Conservation (phyloP, 106 monocot species). For the Agapanthus africanus region DNA sequence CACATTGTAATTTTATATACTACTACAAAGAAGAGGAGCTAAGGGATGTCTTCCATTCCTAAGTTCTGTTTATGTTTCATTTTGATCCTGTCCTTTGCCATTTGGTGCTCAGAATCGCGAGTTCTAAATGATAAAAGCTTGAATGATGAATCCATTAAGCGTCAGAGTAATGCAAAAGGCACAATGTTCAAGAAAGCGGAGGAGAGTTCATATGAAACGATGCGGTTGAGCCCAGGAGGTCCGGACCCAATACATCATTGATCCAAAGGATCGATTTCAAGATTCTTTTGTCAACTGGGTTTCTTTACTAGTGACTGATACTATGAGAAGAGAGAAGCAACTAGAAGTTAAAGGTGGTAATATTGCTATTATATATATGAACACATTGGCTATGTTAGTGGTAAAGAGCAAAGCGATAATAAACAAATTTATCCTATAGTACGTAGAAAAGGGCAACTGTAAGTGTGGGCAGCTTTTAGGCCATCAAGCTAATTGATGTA, state of each 20-base stretch:
- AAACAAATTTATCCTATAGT: not conserved
- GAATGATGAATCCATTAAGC: not conserved
- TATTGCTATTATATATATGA: not conserved
- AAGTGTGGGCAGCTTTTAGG: not conserved
- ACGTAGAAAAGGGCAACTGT: no score
- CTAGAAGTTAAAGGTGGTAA: not conserved
- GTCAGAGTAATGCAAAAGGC: not conserved
- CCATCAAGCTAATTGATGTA: not conserved
- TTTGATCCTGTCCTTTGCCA: conserved; percentile 9
- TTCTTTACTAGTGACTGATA: not conserved
- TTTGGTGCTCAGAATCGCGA: conserved; percentile 8
- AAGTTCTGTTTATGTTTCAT: conserved; percentile 9
- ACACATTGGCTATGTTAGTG: not conserved
- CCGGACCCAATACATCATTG: conserved; percentile 33
- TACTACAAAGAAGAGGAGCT: not conserved
- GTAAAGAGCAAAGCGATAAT: conserved; percentile 1
- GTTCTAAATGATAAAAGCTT: not conserved
- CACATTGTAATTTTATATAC: conserved; percentile 1
- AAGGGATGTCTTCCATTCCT: not conserved
- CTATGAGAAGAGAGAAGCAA: not conserved
- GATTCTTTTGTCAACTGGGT: not conserved
- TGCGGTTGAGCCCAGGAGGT: conserved; percentile 29
- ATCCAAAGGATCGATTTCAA: not conserved
- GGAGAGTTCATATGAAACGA: conserved; percentile 2
- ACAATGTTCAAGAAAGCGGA: not conserved